Evolutionary conservation across 202 grass and related monocot genomes (phyloP), one percentile per base, ranked within the genome.

Genomic region (Setaria viridis): DNA sequence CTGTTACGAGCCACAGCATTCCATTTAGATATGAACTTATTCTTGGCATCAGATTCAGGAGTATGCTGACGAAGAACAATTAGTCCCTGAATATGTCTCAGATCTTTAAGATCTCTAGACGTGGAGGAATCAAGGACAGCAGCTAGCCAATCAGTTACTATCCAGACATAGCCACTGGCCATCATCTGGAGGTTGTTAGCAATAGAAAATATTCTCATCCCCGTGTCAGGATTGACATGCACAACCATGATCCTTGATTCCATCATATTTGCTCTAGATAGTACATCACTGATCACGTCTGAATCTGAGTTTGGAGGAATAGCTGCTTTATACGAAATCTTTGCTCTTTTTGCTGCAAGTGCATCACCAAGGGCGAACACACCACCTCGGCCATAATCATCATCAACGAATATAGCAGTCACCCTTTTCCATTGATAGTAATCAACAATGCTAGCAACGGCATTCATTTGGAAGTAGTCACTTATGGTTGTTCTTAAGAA

Each of bases 91-190:
- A 95, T 84, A 87, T 87, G 83, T 81, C 79, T 86, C 81, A 88
- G 50, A 56, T 39, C 74, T 82, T 86, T 84, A 47, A 51, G 55
- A 73, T 94, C 81, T 80, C 29, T 47, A 17, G 46, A 35, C 2
- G 16, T 53, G 6, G 76, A 84, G 30, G 90, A 94, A 85, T 95
- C 96, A 82, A 95, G 67, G 84, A 92, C 86, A 56, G 96, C 83
- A 82, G 93, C 91, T 72, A 95, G 90, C 96, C 96, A 95, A 80
- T 95, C 93, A 16, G 96, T 95, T 82, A 91, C 93, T 78, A 95
- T 95, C 96, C 96, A 98, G 17, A 95, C 96, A 70, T 98, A 98
- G 55, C 93, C 96, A 58, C 74, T 81, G 62, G 12, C 62, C 53
- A 89, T 86, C 96, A 98, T 98, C 32, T 74, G 86, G 35, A 94